Conservation (phyloP, 2,329 filamentous ascomycete species). For the Ceratocystis colombiana region DNA sequence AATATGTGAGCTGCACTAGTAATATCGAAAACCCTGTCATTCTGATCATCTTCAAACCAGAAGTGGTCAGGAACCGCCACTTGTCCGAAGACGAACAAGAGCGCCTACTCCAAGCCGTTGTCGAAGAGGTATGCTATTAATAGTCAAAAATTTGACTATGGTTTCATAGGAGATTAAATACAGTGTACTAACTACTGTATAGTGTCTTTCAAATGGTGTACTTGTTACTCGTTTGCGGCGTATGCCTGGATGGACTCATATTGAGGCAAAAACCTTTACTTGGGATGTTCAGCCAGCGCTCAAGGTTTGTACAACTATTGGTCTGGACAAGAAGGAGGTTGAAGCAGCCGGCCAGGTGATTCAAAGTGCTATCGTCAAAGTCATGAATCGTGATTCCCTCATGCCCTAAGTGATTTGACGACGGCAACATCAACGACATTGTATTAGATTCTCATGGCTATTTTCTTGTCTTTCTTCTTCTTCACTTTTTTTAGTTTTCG, state of each 20-base stretch:
- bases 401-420: conserved; percentile 15
- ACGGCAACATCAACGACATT: neutral
- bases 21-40: conserved; percentile 76
- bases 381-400: conserved; percentile 52
- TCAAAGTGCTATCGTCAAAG: conserved; percentile 85
- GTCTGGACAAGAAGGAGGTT: conserved; percentile 83
- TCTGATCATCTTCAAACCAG: conserved; percentile 71
- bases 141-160: neutral
- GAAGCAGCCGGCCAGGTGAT: conserved; percentile 87
- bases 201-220: conserved; percentile 80
- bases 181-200: conserved; percentile 11
- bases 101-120: conserved; percentile 72
- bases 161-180: no score
- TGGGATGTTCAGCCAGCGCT: conserved; percentile 69
- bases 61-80: conserved; percentile 62
- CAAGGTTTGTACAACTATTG: conserved; percentile 83
- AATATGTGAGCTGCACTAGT: conserved; percentile 82
- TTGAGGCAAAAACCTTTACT: conserved; percentile 57
- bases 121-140: conserved; percentile 69
- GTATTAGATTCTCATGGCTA: neutral
- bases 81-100: conserved; percentile 70
- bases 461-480: neutral
- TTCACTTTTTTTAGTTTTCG: neutral
- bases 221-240: conserved; percentile 79
- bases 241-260: conserved; percentile 54